Evolutionary conservation across 805 yeast species (phyloP), one percentile per base, ranked within the genome.

Genomic region (Kodamaea fukazawae): DNA sequence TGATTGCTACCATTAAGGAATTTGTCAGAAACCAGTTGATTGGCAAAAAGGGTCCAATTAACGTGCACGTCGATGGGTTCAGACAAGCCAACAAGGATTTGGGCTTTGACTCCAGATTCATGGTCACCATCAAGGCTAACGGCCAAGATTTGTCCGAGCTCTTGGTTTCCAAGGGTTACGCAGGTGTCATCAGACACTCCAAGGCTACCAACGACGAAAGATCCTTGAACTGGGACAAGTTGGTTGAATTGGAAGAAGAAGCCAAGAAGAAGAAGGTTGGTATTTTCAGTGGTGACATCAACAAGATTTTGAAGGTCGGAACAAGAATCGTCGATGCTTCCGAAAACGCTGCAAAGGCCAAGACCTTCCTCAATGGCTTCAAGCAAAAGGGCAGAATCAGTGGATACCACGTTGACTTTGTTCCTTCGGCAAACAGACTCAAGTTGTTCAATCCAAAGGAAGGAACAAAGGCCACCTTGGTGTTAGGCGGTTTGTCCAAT

Each of bases 271-370:
- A 58, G 16, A 76, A 81, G 48, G 67, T 67, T 33, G 96, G 96
- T 14, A 67, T 88, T 30, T 79, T 74, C 55, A 71, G 75, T 18
- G 65, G 66, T 7, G 71, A 67, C 42, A 53, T 66, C 37, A 48
- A 50, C 40, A 79, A 79, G 53, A 55, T 68, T 10, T 72, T 76
- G 38, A 78, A 79, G 11, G 77, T 77, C 11, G 63, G 77, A 14
- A 79, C 79, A 28, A 73, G 87, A 49, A 61, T 79, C 23, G 84
- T 85, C 25, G 91, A 88, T 57, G 95, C 95, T 4, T 82, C 91
- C 14, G 95, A 86, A 57, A 77, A 75, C 49, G 70, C 74, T 5
- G 66, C 80, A 30, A 78, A 86, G 53, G 88, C 96, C 25, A 80
- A 80, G 46, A 79, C 90, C 4, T 86, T 81, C 53, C 69, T 85